These are phyloP conservation scores for Lodderomyces margitis DNA, from an alignment of 1,139 yeast genomes.

Conservation along the genomic window DNA sequence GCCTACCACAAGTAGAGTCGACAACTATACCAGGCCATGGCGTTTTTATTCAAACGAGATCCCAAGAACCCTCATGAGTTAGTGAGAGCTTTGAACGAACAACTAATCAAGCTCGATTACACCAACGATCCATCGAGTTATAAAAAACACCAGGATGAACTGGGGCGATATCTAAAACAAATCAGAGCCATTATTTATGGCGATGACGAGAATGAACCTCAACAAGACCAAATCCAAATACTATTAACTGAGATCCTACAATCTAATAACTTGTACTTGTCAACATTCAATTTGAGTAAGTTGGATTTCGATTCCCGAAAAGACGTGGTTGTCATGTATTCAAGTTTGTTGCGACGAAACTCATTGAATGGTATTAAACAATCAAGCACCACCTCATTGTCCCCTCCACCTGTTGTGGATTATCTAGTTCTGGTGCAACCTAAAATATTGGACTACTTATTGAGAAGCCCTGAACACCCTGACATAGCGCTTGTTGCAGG, in stretches of 20 bases:
- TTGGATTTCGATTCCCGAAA: slow-evolving; percentile 89
- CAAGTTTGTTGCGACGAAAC: slow-evolving; percentile 72
- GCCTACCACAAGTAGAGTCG: not conserved
- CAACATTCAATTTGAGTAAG: slow-evolving; percentile 56
- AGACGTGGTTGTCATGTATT: slow-evolving; percentile 72
- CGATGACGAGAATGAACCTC: slow-evolving; percentile 65
- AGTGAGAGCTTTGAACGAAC: slow-evolving; percentile 73
- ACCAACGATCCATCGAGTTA: slow-evolving; percentile 42
- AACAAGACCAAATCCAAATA: slow-evolving; percentile 71
- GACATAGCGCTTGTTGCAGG: slow-evolving; percentile 79
- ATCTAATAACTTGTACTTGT: slow-evolving; percentile 64
- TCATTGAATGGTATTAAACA: slow-evolving; percentile 2
- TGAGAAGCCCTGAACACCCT: slow-evolving; percentile 67
- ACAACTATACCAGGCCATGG: slow-evolving; percentile 45
- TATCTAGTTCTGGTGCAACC: slow-evolving; percentile 64
- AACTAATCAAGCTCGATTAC: slow-evolving; percentile 59
- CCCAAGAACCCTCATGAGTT: slow-evolving; percentile 92
- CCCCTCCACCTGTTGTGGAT: slow-evolving; percentile 75
- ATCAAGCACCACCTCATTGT: not conserved
- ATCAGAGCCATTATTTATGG: slow-evolving; percentile 72
- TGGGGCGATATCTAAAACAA: slow-evolving; percentile 64
- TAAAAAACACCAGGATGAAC: slow-evolving; percentile 73
- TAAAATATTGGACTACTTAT: slow-evolving; percentile 57
- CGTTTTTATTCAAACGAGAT: slow-evolving; percentile 84
- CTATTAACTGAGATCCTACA: slow-evolving; percentile 74